These are phyloP conservation scores for Lasiodiplodia theobromae DNA, from an alignment of 2,329 filamentous ascomycete species.

Conservation along the genomic window DNA sequence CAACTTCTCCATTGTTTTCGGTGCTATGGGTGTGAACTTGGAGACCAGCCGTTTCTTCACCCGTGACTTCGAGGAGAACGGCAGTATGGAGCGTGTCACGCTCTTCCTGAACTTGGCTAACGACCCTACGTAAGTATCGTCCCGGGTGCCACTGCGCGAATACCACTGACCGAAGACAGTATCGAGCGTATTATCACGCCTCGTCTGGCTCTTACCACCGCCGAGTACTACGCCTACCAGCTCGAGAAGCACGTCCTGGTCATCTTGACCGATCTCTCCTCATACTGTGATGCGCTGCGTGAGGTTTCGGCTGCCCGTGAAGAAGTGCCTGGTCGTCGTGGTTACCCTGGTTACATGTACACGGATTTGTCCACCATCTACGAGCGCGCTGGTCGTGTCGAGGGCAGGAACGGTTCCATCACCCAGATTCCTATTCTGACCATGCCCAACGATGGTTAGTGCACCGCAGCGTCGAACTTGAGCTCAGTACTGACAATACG, in stretches of 20 bases:
- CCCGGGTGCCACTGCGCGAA: conserved; percentile 14
- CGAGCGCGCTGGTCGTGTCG: conserved; percentile 96
- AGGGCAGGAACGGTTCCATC: conserved; percentile 96
- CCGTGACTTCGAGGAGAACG: conserved; percentile 98
- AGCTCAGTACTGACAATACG: not conserved
- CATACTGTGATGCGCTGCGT: conserved; percentile 98
- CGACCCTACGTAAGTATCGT: conserved; percentile 82
- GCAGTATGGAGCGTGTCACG: conserved; percentile 95
- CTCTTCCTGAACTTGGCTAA: conserved; percentile 99
- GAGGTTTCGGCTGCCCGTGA: conserved; percentile 97
- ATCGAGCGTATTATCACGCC: conserved; percentile 99
- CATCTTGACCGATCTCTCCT: conserved; percentile 96
- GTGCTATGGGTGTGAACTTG: conserved; percentile 99
- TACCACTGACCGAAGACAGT: conserved; percentile 54
- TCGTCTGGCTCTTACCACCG: conserved; percentile 95
- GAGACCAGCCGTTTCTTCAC: conserved; percentile 99
- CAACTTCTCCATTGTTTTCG: conserved; percentile 99
- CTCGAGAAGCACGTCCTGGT: conserved; percentile 99
- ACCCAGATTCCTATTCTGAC: conserved; percentile 99
- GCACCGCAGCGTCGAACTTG: not conserved
- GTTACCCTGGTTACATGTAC: conserved; percentile 99
- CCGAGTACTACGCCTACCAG: conserved; percentile 99
- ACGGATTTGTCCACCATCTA: conserved; percentile 99
- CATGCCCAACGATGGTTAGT: conserved; percentile 93
- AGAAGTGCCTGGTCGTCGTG: conserved; percentile 98